Conservation (phyloP, 2,329 filamentous ascomycete species). For the Penicillium rolfsii region DNA sequence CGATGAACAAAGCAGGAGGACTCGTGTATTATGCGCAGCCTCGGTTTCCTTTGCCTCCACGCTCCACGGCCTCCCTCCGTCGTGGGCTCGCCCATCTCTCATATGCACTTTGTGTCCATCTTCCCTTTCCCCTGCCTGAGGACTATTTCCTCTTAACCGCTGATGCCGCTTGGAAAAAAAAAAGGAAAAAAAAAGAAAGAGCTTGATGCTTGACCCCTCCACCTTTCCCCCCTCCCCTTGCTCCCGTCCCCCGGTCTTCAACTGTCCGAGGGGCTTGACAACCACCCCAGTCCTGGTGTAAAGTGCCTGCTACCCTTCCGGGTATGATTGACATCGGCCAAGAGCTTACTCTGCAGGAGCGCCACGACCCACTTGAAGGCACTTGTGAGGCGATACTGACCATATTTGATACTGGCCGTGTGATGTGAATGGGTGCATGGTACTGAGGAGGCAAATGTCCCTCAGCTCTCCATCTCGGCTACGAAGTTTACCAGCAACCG, state of each 20-base stretch:
- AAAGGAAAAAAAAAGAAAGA: not conserved
- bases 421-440: not conserved
- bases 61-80: slow-evolving; percentile 11
- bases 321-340: not conserved
- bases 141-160: slow-evolving; percentile 25
- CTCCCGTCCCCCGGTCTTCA: not conserved
- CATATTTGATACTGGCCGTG: not conserved
- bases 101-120: not conserved
- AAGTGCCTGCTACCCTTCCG: not conserved
- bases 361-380: slow-evolving; percentile 14
- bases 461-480: not conserved
- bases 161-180: slow-evolving; percentile 28
- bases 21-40: slow-evolving; percentile 19
- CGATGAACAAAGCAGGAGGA: not conserved
- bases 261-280: not conserved
- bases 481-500: not conserved
- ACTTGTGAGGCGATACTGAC: not conserved
- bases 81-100: slow-evolving; percentile 5
- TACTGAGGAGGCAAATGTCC: not conserved
- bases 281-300: not conserved
- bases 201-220: not conserved
- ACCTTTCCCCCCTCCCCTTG: not conserved
- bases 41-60: slow-evolving; percentile 21
- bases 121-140: not conserved
- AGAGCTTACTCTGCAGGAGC: slow-evolving; percentile 9